A percentile compares a stretch with the other conserved stretches of the same genome.
Conservation (phyloP, 768 basidiomycete genomes). For the Ephemerocybe angulata region DNA sequence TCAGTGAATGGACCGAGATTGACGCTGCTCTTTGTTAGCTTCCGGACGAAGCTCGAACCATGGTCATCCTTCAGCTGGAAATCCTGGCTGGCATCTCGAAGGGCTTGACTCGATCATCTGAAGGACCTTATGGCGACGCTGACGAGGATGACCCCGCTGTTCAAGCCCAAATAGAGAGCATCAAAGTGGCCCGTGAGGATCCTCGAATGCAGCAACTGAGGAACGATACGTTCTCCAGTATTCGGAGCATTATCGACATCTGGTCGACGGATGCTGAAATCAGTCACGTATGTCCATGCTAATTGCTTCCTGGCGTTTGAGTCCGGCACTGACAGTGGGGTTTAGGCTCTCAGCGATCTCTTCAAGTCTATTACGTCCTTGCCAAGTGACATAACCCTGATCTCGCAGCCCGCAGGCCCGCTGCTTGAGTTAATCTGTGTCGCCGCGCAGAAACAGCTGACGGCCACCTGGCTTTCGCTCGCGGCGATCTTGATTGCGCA, state of each 20-base stretch:
- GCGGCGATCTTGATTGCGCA: slow-evolving; percentile 79
- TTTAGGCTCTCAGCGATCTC: slow-evolving; percentile 74
- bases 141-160: slow-evolving; percentile 51
- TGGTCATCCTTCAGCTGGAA: slow-evolving; percentile 71
- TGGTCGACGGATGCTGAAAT: slow-evolving; percentile 81
- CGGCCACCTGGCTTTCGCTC: slow-evolving; percentile 81
- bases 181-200: slow-evolving; percentile 63
- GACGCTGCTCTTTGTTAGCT: slow-evolving; percentile 37
- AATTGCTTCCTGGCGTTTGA: not conserved
- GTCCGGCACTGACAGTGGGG: not conserved
- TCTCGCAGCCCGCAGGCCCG: slow-evolving; percentile 79
- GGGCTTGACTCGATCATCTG: slow-evolving; percentile 76
- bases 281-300: slow-evolving; percentile 56
- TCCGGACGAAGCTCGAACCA: slow-evolving; percentile 65
- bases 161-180: slow-evolving; percentile 46
- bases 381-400: slow-evolving; percentile 69
- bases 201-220: slow-evolving; percentile 59
- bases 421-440: slow-evolving; percentile 75
- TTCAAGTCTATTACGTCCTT: slow-evolving; percentile 84
- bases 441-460: slow-evolving; percentile 67
- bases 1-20: not conserved
- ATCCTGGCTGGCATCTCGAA: slow-evolving; percentile 83
- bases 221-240: slow-evolving; percentile 56
- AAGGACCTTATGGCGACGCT: slow-evolving; percentile 62
- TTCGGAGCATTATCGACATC: slow-evolving; percentile 59